A percentile compares a stretch with the other conserved stretches of the same genome.
Evolutionary conservation across 176 grass and related monocot genomes (phyloP).

Genomic region (Chloris gayana): DNA sequence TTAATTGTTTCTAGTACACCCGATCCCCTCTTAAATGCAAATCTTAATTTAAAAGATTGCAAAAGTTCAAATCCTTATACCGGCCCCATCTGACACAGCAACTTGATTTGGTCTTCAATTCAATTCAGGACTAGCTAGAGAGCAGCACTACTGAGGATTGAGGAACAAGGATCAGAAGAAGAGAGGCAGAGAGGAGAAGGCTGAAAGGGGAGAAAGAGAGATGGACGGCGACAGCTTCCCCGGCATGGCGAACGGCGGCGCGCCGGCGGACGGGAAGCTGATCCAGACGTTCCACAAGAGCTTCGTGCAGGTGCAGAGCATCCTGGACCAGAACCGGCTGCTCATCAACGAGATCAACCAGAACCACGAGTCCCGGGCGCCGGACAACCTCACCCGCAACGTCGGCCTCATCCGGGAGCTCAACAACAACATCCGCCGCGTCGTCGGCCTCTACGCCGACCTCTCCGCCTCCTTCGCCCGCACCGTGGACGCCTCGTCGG

Average conservation of each 20-base stretch:
- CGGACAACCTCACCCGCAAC: constrained; percentile 68
- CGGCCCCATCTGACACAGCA: constrained; percentile 6
- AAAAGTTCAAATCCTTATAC: constrained; percentile 1
- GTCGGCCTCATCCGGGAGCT: constrained; percentile 82
- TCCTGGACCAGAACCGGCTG: constrained; percentile 79
- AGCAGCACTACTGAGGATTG: background rate
- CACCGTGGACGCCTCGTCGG: constrained; percentile 60
- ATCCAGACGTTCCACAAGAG: constrained; percentile 84
- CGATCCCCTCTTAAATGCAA: constrained; percentile 44
- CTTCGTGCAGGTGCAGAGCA: constrained; percentile 84
- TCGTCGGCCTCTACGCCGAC: constrained; percentile 74
- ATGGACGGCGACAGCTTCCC: constrained; percentile 79
- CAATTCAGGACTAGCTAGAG: constrained; percentile 11
- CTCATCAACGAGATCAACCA: constrained; percentile 90
- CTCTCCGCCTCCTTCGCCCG: constrained; percentile 66
- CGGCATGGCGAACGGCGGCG: constrained; percentile 56
- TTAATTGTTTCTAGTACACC: constrained; percentile 49
- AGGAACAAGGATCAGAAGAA: background rate
- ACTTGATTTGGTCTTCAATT: background rate
- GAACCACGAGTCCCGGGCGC: constrained; percentile 70
- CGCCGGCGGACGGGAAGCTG: constrained; percentile 55
- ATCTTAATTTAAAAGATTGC: background rate
- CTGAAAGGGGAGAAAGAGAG: background rate
- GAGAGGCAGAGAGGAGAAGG: background rate
- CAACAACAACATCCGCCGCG: constrained; percentile 85